A percentile compares a stretch with the other conserved stretches of the same genome.
Evolutionary conservation across 1,139 yeast genomes (phyloP).

Genomic region (Saccharomyces pastorianus): DNA sequence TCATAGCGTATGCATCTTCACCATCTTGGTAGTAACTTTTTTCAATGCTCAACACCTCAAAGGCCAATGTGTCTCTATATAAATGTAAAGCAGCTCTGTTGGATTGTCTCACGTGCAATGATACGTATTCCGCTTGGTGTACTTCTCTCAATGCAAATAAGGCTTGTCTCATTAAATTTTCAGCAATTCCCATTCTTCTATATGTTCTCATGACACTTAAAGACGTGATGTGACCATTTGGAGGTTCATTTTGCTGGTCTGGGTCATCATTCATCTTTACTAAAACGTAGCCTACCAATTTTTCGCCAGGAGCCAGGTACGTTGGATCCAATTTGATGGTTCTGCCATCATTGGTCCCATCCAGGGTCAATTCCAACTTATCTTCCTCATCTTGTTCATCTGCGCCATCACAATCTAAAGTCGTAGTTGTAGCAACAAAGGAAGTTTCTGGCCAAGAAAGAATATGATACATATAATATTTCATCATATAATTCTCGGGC

Average conservation of each 20-base stretch:
- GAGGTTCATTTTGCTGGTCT: conserved; percentile 50
- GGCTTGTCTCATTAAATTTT: conserved; percentile 83
- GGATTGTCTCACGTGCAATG: conserved; percentile 87
- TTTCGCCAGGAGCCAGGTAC: conserved; percentile 59
- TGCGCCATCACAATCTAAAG: conserved; percentile 34
- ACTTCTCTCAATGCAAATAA: conserved; percentile 71
- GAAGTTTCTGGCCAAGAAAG: conserved; percentile 97
- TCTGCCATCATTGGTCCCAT: conserved; percentile 14
- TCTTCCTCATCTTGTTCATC: conserved; percentile 32
- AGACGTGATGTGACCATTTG: conserved; percentile 92
- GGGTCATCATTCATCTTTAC: conserved; percentile 97
- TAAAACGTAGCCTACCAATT: conserved; percentile 86
- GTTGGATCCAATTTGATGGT: conserved; percentile 40
- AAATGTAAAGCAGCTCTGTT: conserved; percentile 91
- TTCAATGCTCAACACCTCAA: conserved; percentile 75
- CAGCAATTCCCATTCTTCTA: conserved; percentile 92
- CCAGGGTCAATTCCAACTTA: conserved; percentile 15
- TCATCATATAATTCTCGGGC: conserved; percentile 89
- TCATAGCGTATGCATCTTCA: conserved; percentile 98
- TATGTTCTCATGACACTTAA: conserved; percentile 92
- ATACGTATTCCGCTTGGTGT: conserved; percentile 75
- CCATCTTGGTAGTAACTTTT: conserved; percentile 91
- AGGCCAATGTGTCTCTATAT: conserved; percentile 76
- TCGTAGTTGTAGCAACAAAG: conserved; percentile 81
- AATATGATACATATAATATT: conserved; percentile 88